Base-by-base conservation (phyloP, 805 yeast genomes). In the Debaryomyces hansenii region DNA sequence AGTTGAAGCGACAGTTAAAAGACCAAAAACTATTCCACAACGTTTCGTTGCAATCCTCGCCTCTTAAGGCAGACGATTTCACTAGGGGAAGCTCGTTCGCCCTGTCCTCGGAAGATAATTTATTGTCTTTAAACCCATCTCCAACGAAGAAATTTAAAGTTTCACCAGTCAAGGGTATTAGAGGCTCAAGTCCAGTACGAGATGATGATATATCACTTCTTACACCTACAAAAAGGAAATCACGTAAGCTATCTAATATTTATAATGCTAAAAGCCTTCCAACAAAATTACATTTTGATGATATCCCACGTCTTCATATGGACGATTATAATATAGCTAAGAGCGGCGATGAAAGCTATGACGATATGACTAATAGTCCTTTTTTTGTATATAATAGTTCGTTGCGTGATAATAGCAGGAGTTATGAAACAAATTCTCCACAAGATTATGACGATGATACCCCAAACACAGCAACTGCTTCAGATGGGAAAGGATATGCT, bases 111-210 rank as follows among this genome's bases (percentile, higher is more conserved):
- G 58, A 53, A 42, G 57, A 66, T 44, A 61, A 64, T 37, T 49
- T 65, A 33, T 49, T 65, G 45, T 45, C 52, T 7, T 45, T 61
- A 9, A 55, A 58, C n/a, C 63, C 67, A 6, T 64, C 70, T 1
- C 70, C 70, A 3, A 53, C 63, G 1, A 66, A 64, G 44, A 62
- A 55, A 39, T 52, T 48, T 12, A 45, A 47, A 41, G 9, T 41
- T 27, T 41, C 53, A 27, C 41, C 48, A 11, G 2, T 18, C 4
- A 45, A 40, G 21, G 18, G 16, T 10, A 20, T n/a, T 11, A 11
- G 14, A 32, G 16, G 9, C n/a, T 35, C 41, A 18, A 42, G 45
- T 15, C 45, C 45, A 4, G 14, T 37, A 4, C 27, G 27, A 18
- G 36, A 20, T 11, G 34, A 39, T 28, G 43, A 38, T 24, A n/a